Evolutionary conservation across 2,329 filamentous ascomycete genomes (phyloP).

Genomic region (Elsinoe arachidis): DNA sequence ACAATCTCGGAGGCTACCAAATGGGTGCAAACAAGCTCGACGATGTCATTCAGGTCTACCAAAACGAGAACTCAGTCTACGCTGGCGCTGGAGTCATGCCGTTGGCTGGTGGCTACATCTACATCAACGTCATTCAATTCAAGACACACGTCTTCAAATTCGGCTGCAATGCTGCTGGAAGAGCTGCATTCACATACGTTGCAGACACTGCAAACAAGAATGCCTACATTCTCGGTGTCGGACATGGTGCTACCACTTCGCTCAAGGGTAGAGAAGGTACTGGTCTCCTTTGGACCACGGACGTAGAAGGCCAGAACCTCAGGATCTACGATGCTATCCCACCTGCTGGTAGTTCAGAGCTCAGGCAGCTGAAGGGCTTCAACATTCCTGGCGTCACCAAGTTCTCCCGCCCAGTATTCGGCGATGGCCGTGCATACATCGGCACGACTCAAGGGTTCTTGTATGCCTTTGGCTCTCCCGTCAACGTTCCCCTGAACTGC

Average conservation of each 20-base stretch:
- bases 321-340: conserved; percentile 47
- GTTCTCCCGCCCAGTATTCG: conserved; percentile 51
- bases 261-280: conserved; percentile 46
- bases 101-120: conserved; percentile 41
- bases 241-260: conserved; percentile 50
- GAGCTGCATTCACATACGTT: conserved; percentile 47
- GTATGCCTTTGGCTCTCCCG: conserved; percentile 49
- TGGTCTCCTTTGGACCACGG: conserved; percentile 49
- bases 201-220: conserved; percentile 43
- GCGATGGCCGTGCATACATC: conserved; percentile 48
- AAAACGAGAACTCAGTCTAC: conserved; percentile 44
- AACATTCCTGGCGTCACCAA: conserved; percentile 46
- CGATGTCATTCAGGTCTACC: conserved; percentile 35
- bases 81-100: conserved; percentile 42
- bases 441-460: conserved; percentile 44
- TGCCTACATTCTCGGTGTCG: conserved; percentile 47
- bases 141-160: conserved; percentile 52
- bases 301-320: conserved; percentile 46
- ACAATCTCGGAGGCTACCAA: conserved; percentile 43
- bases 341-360: conserved; percentile 23
- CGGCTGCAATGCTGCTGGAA: conserved; percentile 40
- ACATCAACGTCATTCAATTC: conserved; percentile 46
- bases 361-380: conserved; percentile 45
- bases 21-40: conserved; percentile 38
- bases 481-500: conserved; percentile 47